Evolutionary conservation across 225 moss, liverwort and hornwort species (phyloP).

Genomic region (Climacium dendroides): DNA sequence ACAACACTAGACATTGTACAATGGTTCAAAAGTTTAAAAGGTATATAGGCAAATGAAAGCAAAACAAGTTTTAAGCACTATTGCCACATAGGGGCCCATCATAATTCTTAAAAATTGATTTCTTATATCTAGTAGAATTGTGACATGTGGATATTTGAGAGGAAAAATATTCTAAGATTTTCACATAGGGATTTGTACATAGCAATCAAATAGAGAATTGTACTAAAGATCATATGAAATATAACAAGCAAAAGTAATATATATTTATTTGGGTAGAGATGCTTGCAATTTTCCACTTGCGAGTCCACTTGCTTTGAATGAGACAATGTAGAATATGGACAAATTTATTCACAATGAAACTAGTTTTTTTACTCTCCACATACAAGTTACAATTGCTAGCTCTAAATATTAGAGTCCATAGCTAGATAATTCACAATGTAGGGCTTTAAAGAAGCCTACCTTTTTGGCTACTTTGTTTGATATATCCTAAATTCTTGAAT

Average conservation of each 20-base stretch:
- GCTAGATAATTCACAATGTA: neutral
- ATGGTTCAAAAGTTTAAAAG: neutral
- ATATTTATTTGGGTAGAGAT: neutral
- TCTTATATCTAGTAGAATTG: neutral
- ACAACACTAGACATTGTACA: neutral
- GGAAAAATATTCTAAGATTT: neutral
- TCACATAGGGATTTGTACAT: neutral
- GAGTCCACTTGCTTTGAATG: neutral
- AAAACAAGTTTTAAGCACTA: neutral
- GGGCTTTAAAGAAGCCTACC: neutral
- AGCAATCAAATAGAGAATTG: neutral
- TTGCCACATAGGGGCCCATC: neutral
- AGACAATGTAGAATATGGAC: too few relatives aligned
- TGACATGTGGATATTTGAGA: fast-evolving
- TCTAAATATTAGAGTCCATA: neutral
- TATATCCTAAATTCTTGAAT: neutral
- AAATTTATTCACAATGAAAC: too few relatives aligned
- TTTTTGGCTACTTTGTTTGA: neutral
- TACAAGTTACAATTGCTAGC: neutral
- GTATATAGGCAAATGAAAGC: neutral
- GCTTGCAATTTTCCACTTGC: fast-evolving
- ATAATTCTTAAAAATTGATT: neutral
- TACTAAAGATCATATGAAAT: neutral
- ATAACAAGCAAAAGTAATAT: neutral
- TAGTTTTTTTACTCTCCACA: neutral